Conservation (phyloP, 345 rosid species). For the Gossypioides kirkii region DNA sequence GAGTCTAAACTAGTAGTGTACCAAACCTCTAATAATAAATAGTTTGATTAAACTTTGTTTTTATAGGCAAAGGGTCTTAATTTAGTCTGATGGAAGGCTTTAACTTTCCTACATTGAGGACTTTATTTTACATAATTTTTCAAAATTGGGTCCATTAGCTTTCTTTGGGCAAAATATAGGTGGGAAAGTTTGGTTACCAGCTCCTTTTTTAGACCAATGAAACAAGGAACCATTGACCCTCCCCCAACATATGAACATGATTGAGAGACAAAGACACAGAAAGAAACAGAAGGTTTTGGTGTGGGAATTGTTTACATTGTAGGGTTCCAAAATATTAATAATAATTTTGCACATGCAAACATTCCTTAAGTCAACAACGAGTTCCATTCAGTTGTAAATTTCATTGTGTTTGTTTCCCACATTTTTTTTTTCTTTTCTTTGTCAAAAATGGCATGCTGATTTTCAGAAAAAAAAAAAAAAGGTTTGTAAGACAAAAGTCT, state of each 20-base stretch:
- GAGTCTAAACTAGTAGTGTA: too few species aligned
- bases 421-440: not conserved
- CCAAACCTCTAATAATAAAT: too few species aligned
- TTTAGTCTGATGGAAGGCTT: constrained; percentile 13
- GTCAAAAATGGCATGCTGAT: constrained; percentile 16
- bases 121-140: not conserved
- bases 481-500: not conserved
- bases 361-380: constrained; percentile 8
- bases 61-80: constrained; percentile 1
- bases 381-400: not conserved
- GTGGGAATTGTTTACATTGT: not conserved
- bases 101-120: constrained; percentile 10
- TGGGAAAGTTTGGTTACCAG: constrained; percentile 20
- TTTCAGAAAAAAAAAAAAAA: not conserved
- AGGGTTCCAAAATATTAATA: not conserved
- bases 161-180: constrained; percentile 8
- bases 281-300: not conserved
- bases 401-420: not conserved
- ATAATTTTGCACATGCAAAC: constrained; percentile 6
- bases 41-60: not conserved
- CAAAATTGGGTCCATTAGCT: constrained; percentile 15
- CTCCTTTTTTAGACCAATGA: constrained; percentile 16
- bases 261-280: constrained; percentile 8
- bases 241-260: constrained; percentile 4
- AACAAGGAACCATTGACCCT: constrained; percentile 4